Evolutionary conservation across 352 stramenopile species (phyloP).

Genomic region (Phytophthora podocarpi): DNA sequence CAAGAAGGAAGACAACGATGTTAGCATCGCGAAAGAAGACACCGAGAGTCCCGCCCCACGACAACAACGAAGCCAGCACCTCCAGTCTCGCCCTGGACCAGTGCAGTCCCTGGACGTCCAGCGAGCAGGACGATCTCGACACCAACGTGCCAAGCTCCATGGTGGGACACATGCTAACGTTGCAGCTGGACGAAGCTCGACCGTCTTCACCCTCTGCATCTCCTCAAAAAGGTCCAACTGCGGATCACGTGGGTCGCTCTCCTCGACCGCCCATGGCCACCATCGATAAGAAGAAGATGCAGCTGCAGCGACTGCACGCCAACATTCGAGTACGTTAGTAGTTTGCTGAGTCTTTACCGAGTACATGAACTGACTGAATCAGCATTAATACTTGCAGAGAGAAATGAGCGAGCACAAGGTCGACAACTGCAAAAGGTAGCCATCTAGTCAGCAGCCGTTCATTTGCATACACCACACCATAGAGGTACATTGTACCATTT

Average conservation of each 20-base stretch:
- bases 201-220: conserved; percentile 3
- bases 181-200: conserved; percentile 14
- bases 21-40: neutral
- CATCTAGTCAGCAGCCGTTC: too few species aligned
- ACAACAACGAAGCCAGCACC: conserved; percentile 22
- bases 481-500: neutral
- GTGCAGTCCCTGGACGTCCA: conserved; percentile 27
- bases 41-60: neutral
- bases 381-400: conserved; percentile 7
- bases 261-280: conserved; percentile 18
- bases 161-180: neutral
- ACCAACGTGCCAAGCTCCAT: neutral
- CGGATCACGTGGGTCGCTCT: conserved; percentile 3
- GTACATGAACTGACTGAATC: too few species aligned
- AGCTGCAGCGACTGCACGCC: conserved; percentile 49
- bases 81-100: conserved; percentile 25
- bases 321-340: conserved; percentile 45
- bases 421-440: conserved; percentile 2
- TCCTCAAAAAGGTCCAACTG: conserved; percentile 11
- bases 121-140: conserved; percentile 6
- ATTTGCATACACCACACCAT: conserved; percentile 3
- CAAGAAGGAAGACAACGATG: conserved; percentile 7
- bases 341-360: too few species aligned
- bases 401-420: conserved; percentile 32
- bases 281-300: conserved; percentile 56